Percentiles rank a stretch among this genome's conserved stretches.
Conservation (phyloP, 495 filamentous ascomycete genomes). For the Talaromyces ruber region DNA sequence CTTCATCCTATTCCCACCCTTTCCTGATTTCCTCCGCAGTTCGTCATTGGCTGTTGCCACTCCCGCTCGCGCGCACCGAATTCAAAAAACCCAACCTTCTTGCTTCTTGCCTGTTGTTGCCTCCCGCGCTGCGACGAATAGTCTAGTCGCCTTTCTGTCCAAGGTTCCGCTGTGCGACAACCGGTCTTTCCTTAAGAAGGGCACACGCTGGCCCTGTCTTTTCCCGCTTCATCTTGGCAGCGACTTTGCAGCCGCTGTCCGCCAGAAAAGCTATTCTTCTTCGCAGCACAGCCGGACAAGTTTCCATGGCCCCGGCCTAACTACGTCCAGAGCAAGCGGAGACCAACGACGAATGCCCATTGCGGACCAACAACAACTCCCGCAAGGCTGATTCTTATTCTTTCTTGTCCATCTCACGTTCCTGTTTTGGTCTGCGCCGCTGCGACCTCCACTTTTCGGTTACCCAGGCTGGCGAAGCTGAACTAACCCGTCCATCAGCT, state of each 20-base stretch:
- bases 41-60: not conserved
- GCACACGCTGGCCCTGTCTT: not conserved
- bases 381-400: conserved; percentile 5
- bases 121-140: not conserved
- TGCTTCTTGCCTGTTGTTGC: not conserved
- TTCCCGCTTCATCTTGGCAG: not conserved
- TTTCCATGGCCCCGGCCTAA: not conserved
- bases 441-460: not conserved
- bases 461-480: conserved; percentile 21
- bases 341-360: not conserved
- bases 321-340: not conserved
- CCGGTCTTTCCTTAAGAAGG: not conserved
- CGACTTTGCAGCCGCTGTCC: not conserved
- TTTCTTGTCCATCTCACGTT: not conserved
- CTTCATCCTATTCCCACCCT: not conserved
- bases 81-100: not conserved
- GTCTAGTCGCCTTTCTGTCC: not conserved
- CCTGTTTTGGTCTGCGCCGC: conserved; percentile 3
- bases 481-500: conserved; percentile 35
- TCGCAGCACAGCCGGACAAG: not conserved
- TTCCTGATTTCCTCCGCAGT: not conserved
- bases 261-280: not conserved
- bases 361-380: not conserved
- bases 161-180: not conserved
- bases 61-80: not conserved